These are phyloP conservation scores for Aspergillus haitiensis DNA, from an alignment of 495 filamentous ascomycete genomes.

Conservation along the genomic window DNA sequence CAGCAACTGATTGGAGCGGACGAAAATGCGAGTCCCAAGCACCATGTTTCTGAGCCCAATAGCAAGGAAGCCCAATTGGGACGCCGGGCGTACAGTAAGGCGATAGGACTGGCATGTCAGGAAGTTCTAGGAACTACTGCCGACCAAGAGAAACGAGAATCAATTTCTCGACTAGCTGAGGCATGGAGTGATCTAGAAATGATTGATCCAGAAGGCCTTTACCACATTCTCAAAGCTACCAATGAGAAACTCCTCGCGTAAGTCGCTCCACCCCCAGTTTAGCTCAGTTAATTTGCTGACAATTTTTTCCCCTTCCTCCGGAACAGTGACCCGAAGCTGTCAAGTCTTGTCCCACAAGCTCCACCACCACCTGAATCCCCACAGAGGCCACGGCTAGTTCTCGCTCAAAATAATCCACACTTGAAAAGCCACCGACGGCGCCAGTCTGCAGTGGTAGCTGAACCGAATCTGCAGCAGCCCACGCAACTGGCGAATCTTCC, in stretches of 20 bases:
- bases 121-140: constrained; percentile 80
- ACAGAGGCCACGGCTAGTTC: constrained; percentile 63
- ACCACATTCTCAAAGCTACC: constrained; percentile 72
- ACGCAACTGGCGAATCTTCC: constrained; percentile 44
- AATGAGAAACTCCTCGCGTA: constrained; percentile 59
- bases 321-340: constrained; percentile 53
- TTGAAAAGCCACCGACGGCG: constrained; percentile 73
- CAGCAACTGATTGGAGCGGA: constrained; percentile 38
- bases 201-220: constrained; percentile 87
- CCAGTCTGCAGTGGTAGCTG: constrained; percentile 53
- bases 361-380: constrained; percentile 46
- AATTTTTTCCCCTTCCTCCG: constrained; percentile 17
- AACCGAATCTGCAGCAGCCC: constrained; percentile 37
- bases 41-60: constrained; percentile 30
- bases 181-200: constrained; percentile 83
- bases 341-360: constrained; percentile 45
- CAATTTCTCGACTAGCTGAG: constrained; percentile 73
- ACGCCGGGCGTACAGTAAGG: constrained; percentile 73
- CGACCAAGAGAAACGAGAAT: constrained; percentile 72
- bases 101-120: constrained; percentile 76
- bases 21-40: constrained; percentile 48
- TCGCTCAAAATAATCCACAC: constrained; percentile 83
- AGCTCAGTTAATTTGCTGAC: constrained; percentile 14
- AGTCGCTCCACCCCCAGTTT: constrained; percentile 17
- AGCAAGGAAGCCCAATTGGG: constrained; percentile 83